Conservation (phyloP, 768 basidiomycete genomes). For the Hortiboletus flavorubellus region DNA sequence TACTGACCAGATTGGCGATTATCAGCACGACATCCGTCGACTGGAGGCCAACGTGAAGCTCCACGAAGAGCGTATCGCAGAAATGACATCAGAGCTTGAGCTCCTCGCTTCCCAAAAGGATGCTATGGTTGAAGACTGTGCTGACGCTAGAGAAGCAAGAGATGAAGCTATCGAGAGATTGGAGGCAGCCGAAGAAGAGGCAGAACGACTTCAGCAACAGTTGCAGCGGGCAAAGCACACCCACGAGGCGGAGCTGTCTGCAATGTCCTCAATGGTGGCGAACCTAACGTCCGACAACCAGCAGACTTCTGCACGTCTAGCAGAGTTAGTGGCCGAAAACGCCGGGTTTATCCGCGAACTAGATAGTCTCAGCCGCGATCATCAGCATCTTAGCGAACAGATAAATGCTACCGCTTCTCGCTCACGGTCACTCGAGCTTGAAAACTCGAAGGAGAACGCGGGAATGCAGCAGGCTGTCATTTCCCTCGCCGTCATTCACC, state of each 20-base stretch:
- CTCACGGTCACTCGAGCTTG: conserved; percentile 10
- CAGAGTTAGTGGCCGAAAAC: conserved; percentile 16
- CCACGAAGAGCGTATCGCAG: conserved; percentile 69
- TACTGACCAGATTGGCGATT: conserved; percentile 72
- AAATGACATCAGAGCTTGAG: conserved; percentile 70
- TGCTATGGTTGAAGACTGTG: conserved; percentile 84
- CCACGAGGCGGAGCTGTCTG: conserved; percentile 34
- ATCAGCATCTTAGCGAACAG: conserved; percentile 10
- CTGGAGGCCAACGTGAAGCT: conserved; percentile 71
- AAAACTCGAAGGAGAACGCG: conserved; percentile 2
- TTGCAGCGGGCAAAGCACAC: conserved; percentile 19
- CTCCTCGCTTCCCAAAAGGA: conserved; percentile 62
- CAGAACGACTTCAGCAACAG: conserved; percentile 43
- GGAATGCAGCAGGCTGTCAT: conserved; percentile 20
- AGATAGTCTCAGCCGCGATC: conserved; percentile 9
- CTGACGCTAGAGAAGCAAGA: conserved; percentile 68
- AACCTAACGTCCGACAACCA: conserved; percentile 36
- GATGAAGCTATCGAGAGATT: conserved; percentile 55
- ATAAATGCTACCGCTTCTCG: conserved; percentile 4
- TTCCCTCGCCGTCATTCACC: conserved; percentile 23
- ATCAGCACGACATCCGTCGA: conserved; percentile 75
- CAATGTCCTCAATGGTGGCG: conserved; percentile 38
- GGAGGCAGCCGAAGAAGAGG: conserved; percentile 62
- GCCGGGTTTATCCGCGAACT: conserved; percentile 13
- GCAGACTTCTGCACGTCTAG: conserved; percentile 16